These are phyloP conservation scores for Phialocephala subalpina DNA, from an alignment of 2,329 filamentous ascomycete genomes.

Conservation along the genomic window DNA sequence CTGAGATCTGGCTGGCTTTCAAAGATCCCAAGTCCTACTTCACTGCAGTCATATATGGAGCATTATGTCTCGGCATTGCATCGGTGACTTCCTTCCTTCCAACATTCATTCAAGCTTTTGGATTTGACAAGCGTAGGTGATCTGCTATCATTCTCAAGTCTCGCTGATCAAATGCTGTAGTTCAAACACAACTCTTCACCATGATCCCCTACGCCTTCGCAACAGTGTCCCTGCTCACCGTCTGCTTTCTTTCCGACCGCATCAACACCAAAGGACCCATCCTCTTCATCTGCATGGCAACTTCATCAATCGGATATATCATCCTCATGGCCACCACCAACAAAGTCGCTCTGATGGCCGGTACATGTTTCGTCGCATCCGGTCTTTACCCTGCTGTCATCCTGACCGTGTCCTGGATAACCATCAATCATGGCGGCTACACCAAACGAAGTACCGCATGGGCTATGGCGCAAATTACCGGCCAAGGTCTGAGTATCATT, in stretches of 20 bases:
- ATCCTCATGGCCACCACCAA: conserved; percentile 20
- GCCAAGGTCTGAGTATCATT: conserved; percentile 20
- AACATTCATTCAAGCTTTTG: conserved; percentile 20
- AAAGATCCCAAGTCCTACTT: conserved; percentile 24
- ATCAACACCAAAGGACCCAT: conserved; percentile 20
- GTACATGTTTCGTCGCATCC: conserved; percentile 14
- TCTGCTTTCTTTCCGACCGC: conserved; percentile 21
- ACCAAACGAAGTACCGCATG: conserved; percentile 21
- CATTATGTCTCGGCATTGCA: conserved; percentile 14
- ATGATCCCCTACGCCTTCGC: conserved; percentile 25
- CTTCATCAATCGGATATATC: conserved; percentile 14
- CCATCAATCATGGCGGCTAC: conserved; percentile 21
- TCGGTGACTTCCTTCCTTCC: conserved; percentile 15
- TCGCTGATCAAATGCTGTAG: conserved; percentile 1
- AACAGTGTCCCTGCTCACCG: conserved; percentile 15
- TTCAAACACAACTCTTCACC: conserved; percentile 22
- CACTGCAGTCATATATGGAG: conserved; percentile 10
- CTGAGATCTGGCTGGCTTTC: conserved; percentile 17
- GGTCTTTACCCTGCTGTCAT: conserved; percentile 19
- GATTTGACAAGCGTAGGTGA: conserved; percentile 15
- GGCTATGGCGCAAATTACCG: conserved; percentile 17
- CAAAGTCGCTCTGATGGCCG: conserved; percentile 18
- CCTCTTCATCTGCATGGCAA: conserved; percentile 15
- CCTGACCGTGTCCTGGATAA: conserved; percentile 21
- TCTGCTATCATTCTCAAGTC: neutral